phyloP scores from a whole-genome alignment of 805 yeast species.

The Zygotorulaspora florentina region DNA sequence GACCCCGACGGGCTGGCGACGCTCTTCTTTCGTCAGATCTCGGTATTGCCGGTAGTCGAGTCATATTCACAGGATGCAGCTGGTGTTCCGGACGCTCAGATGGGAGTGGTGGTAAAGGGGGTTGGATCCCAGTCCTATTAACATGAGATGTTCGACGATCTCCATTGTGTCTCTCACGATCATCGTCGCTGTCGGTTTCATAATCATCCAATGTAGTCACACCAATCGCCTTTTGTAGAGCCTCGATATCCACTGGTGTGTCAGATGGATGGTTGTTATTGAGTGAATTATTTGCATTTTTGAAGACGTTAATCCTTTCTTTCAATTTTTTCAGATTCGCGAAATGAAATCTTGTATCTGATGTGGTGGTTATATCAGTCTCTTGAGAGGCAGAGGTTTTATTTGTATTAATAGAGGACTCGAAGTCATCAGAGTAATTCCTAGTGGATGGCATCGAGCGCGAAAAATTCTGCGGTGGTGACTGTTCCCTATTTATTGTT shows the following conservation, averaged over 20 bases:
- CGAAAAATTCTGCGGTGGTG: constrained; percentile 3
- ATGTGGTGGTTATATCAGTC: constrained; percentile 25
- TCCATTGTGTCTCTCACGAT: constrained; percentile 1
- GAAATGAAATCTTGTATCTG: constrained; percentile 34
- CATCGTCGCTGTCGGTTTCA: constrained; percentile 7
- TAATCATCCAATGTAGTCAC: constrained; percentile 20
- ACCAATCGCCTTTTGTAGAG: constrained; percentile 37
- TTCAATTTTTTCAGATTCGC: constrained; percentile 35
- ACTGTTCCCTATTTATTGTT: neutral
- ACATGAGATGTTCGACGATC: constrained; percentile 3
- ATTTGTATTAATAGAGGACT: constrained; percentile 26
- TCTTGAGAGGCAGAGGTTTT: constrained; percentile 22
- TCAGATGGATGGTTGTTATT: constrained; percentile 12
- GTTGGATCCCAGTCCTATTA: constrained; percentile 15
- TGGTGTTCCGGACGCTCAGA: constrained; percentile 1
- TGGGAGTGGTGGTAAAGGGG: constrained; percentile 30
- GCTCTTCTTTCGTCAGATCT: constrained; percentile 1
- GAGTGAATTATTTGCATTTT: constrained; percentile 26
- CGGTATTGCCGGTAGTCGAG: constrained; percentile 16
- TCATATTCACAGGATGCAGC: neutral
- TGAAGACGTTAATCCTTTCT: constrained; percentile 34
- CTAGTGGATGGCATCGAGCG: constrained; percentile 3
- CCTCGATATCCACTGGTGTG: constrained; percentile 32
- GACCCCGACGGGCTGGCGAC: neutral
- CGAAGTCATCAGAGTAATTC: constrained; percentile 10